Percentiles rank a stretch among this genome's conserved stretches.
These are phyloP conservation scores for Croton setiger DNA, from an alignment of 441 rosid genomes.

Conservation along the genomic window DNA sequence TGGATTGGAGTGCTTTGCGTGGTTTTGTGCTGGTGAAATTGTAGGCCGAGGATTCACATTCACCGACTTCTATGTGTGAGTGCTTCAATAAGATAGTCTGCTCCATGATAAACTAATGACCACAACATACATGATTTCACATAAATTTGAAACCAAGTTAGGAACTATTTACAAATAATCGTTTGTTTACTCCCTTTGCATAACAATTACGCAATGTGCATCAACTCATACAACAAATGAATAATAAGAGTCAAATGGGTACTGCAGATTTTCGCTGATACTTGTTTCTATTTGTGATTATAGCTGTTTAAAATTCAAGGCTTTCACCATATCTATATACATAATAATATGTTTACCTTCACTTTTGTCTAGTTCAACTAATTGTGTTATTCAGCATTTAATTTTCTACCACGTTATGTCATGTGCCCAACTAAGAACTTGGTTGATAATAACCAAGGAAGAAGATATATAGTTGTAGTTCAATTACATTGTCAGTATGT, in stretches of 20 bases:
- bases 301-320: too few relatives aligned
- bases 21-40: constrained; percentile 83
- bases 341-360: too few relatives aligned
- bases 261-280: too few relatives aligned
- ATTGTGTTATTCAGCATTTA: too few relatives aligned
- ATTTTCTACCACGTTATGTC: too few relatives aligned
- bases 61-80: constrained; percentile 68
- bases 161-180: not conserved
- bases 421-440: too few relatives aligned
- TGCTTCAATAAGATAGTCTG: constrained; percentile 11
- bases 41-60: constrained; percentile 67
- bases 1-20: constrained; percentile 75
- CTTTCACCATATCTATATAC: too few relatives aligned
- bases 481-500: too few relatives aligned
- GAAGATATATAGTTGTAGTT: too few relatives aligned
- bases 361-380: too few relatives aligned
- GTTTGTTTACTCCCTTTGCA: not conserved
- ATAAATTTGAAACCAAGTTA: not conserved
- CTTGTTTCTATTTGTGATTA: too few relatives aligned
- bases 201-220: not conserved
- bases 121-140: constrained; percentile 15
- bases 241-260: not conserved
- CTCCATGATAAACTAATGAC: not conserved
- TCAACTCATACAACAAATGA: not conserved
- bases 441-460: too few relatives aligned